Evolutionary conservation across 805 yeast genomes (phyloP), one percentile per base, ranked within the genome.

Genomic region (Candida pini): DNA sequence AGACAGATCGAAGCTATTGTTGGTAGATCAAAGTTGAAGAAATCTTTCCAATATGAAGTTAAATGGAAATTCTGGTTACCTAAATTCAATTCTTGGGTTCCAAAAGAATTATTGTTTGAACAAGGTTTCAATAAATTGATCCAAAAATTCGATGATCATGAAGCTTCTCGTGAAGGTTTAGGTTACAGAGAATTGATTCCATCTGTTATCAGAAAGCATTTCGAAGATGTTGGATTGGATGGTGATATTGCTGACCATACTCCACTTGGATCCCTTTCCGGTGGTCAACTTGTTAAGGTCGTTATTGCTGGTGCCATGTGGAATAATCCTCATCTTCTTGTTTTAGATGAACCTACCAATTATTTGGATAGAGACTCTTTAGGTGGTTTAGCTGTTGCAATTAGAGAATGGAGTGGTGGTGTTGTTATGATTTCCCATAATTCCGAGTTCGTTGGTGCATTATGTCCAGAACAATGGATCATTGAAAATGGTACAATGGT

Each of bases 301-400:
- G 98, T 90, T 41, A 90, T 90, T 68, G 97, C 97, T 10, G 98
- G 97, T 65, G 97, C 97, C 45, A 90, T 90, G 92, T 90, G 98
- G 98, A 90, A 92, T 66, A 92, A 90, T 59, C 98, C 98, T 14
- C 98, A 90, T 63, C 75, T 90, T 62, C 74, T 90, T 45, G 98
- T 90, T 28, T 73, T 90, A 42, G 98, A 90, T 64, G 98, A 90
- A 75, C 98, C 98, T 60, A 90, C 97, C 54, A 90, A 90, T 68
- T 90, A 92, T 71, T 71, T 90, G 66, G 98, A 90, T 64, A 82
- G 98, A 71, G 98, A 90, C 62, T 89, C 97, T 18, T 72, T 90
- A 43, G 98, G 97, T 62, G 98, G 97, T 31, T 73, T 90, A 49
- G 97, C 98, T 19, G 78, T 90, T 51, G 98, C 98, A 33, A 92